Evolutionary conservation across 768 basidiomycete genomes (phyloP).

Genomic region (Leccinum incarnatum): DNA sequence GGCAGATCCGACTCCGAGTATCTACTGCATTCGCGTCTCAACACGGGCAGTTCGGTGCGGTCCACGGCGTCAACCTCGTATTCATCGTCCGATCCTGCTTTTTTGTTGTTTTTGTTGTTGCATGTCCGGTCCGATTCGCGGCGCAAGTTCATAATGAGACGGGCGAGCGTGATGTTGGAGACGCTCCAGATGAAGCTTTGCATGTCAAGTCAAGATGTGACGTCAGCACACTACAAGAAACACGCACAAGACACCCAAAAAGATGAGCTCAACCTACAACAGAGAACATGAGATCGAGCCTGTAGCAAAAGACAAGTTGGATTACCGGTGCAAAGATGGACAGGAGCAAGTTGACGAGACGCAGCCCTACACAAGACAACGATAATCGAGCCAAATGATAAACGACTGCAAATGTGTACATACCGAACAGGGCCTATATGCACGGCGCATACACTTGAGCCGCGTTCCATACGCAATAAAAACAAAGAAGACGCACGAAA

Average conservation of each 20-base stretch:
- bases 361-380: slow-evolving; percentile 12
- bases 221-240: not conserved
- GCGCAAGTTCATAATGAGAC: slow-evolving; percentile 35
- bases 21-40: not conserved
- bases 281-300: not conserved
- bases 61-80: not conserved
- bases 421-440: slow-evolving; percentile 23
- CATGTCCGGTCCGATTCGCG: slow-evolving; percentile 1
- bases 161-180: slow-evolving; percentile 32
- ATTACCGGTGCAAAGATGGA: slow-evolving; percentile 24
- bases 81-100: too few relatives aligned
- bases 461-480: not conserved
- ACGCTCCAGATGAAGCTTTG: slow-evolving; percentile 28
- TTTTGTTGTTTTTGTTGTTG: too few relatives aligned
- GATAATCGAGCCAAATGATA: not conserved
- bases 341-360: slow-evolving; percentile 20
- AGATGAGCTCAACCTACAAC: slow-evolving; percentile 19
- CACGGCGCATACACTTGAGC: not conserved
- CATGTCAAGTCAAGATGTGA: not conserved
- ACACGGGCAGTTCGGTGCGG: slow-evolving; percentile 2
- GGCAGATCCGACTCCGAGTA: not conserved
- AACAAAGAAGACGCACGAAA: slow-evolving; percentile 11
- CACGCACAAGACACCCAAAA: slow-evolving; percentile 26
- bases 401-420: not conserved
- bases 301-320: not conserved